Conservation (phyloP, 305 asterid genomes). For the Solanum hybrid region DNA sequence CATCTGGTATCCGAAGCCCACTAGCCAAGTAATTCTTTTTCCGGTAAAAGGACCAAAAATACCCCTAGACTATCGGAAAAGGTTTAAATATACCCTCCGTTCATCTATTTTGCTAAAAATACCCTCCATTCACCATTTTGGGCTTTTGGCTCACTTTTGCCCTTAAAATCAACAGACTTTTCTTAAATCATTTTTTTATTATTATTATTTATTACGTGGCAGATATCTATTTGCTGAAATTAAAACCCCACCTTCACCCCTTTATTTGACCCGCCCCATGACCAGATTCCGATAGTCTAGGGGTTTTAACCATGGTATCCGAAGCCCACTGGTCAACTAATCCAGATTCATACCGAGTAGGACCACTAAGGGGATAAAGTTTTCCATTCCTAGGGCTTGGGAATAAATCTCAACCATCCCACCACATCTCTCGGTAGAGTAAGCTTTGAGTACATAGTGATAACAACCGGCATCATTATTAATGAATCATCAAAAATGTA, state of each 20-base stretch:
- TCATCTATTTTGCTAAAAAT: background rate
- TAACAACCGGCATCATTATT: background rate
- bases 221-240: background rate
- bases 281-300: background rate
- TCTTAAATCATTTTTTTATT: background rate
- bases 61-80: background rate
- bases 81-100: background rate
- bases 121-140: background rate
- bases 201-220: background rate
- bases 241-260: background rate
- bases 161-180: background rate
- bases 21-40: background rate
- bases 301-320: background rate
- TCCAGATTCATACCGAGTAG: background rate
- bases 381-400: background rate
- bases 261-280: background rate
- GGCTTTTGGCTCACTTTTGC: background rate
- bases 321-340: background rate
- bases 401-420: background rate
- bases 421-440: background rate
- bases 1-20: background rate
- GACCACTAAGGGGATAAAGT: background rate
- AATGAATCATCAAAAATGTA: background rate
- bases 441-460: background rate
- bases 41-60: background rate